Base-by-base conservation (phyloP, 495 filamentous ascomycete genomes). In the Lepidopterella palustris region DNA sequence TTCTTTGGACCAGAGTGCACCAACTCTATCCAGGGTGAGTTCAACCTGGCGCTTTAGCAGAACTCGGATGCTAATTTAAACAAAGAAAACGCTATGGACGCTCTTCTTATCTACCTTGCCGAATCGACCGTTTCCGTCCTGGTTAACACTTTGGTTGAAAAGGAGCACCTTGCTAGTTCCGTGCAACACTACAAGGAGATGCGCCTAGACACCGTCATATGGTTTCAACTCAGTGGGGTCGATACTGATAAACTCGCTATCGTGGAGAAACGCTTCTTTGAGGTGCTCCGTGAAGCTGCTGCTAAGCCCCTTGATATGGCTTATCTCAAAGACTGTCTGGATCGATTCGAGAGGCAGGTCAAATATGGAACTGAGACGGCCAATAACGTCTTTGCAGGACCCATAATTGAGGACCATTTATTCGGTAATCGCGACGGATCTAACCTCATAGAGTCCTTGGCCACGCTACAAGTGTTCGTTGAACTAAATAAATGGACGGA, bases 61-160 rank as follows among this genome's bases (percentile, higher is more conserved):
- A n/a, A n/a, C n/a, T n/a, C n/a, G n/a, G n/a, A n/a, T n/a, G n/a
- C n/a, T n/a, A n/a, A n/a, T n/a, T 25, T 13, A 50, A 57, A 60
- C 20, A 55, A 42, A 20, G 59, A 57, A 21, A 61, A 52, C 28
- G 95, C 91, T 18, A 63, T 97, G 20, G 85, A 85, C 65, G 82
- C 92, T 42, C 68, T 93, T 4, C 76, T 95, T 40, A 81, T 84
- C 13, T 99, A 97, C 66, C 79, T 99, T 20, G 87, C 87, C 54
- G 92, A 91, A 13, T 97, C 93, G 2, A 93, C 93, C 4, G 89
- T 95, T 1, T 92, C 91, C 1, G 77, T 97, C 13, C 75, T 99
- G 18, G 92, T 97, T 60, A 96, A 96, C 63, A 82, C 82, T 20
- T 79, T 99, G 55, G 93, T 99, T 9, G 95, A 99, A 66, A 92